Base-by-base conservation (phyloP, 108 stramenopile genomes). In the Pinguiococcus pyrenoidosus region DNA sequence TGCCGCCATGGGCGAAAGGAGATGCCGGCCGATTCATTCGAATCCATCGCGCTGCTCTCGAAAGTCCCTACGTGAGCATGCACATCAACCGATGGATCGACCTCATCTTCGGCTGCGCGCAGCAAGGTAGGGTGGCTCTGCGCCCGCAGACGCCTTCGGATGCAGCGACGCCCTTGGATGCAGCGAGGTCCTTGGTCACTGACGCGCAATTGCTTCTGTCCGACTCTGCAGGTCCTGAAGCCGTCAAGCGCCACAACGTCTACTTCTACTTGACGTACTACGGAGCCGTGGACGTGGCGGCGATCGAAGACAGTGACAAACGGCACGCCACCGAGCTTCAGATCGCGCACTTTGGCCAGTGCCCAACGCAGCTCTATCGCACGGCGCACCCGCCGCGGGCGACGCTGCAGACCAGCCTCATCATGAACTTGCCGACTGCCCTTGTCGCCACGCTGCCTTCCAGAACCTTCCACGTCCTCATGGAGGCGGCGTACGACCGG, bases 191-290 rank as follows among this genome's bases (percentile, higher is more conserved):
- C 61, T 8, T 4, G 30, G 8, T 8, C 30, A 32, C 30, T 6
- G 30, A 8, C 30, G 30, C 8, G 6, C 30, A 6, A 4, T 8
- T 32, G 6, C 30, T 32, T 32, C 8, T 32, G n/a, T 32, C 8
- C 8, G 30, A 8, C 30, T 32, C 30, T 32, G 6, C 30, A 4
- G 30, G 30, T 32, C 30, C 30, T 32, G 82, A 88, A 49, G 89
- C 88, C n/a, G 79, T 85, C 0, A 49, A 60, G 9, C 55, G 79
- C 12, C 48, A 83, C 44, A 98, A 98, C 57, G 83, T 79, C 1
- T 98, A 92, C 72, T 89, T 89, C 24, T 89, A 95, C 64, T 76
- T 95, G 21, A 98, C 91, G 6, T 98, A 98, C 63, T 89, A 88
- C 53, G 92, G 92, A 18, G 79, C 89, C 47, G 88, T 98, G 23